Conservation (phyloP, 2,329 filamentous ascomycete species). For the Penicillium sp. region DNA sequence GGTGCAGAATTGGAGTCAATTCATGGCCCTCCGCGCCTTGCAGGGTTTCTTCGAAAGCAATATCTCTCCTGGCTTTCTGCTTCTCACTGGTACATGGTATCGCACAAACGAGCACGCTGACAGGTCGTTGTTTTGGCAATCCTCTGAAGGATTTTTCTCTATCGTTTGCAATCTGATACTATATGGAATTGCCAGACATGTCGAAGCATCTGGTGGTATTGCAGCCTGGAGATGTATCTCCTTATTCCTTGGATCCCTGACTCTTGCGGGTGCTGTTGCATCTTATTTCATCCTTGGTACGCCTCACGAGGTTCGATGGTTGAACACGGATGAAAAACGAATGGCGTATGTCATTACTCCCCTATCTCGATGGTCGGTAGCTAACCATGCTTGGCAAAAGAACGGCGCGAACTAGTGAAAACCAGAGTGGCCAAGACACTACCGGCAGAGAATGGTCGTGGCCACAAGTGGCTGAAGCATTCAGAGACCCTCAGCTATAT, state of each 20-base stretch:
- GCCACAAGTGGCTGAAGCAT: too few relatives aligned
- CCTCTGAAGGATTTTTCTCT: background rate
- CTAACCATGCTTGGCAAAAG: too few relatives aligned
- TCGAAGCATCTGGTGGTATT: background rate
- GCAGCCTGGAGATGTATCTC: background rate
- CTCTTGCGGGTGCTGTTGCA: background rate
- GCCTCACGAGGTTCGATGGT: background rate
- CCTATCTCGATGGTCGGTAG: too few relatives aligned
- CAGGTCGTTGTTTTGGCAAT: background rate
- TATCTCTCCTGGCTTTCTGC: background rate
- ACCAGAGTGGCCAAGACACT: too few relatives aligned
- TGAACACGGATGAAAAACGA: background rate
- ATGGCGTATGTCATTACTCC: background rate
- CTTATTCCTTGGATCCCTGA: background rate
- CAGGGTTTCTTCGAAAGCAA: background rate
- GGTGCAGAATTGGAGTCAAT: background rate
- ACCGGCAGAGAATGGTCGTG: too few relatives aligned
- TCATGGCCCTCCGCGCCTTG: background rate
- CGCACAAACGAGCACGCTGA: background rate
- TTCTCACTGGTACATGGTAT: background rate
- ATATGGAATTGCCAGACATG: background rate
- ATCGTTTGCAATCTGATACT: background rate
- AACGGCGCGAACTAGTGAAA: too few relatives aligned
- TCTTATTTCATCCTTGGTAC: background rate
- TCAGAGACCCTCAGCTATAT: too few relatives aligned